Conservation (phyloP, 768 basidiomycete species). For the Lyophyllum atratum region DNA sequence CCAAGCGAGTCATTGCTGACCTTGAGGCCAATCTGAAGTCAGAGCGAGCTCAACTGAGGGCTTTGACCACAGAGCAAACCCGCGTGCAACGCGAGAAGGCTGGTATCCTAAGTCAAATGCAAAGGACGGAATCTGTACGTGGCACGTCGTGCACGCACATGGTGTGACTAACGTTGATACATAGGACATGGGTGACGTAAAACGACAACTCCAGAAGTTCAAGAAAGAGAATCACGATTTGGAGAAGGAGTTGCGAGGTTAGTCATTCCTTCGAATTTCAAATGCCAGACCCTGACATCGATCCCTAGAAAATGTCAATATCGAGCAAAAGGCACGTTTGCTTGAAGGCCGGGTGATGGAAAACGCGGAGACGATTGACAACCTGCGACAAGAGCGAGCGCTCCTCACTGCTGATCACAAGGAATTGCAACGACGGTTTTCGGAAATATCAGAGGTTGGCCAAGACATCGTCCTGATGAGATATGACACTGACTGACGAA, state of each 20-base stretch:
- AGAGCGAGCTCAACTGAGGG: constrained; percentile 68
- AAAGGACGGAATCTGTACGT: constrained; percentile 70
- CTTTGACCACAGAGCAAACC: constrained; percentile 63
- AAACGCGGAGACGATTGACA: constrained; percentile 70
- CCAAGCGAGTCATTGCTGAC: constrained; percentile 63
- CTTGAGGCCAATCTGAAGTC: constrained; percentile 72
- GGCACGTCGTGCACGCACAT: not conserved
- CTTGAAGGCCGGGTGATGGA: constrained; percentile 69
- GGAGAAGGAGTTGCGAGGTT: constrained; percentile 74
- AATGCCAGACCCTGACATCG: constrained; percentile 1
- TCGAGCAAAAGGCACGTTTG: constrained; percentile 72
- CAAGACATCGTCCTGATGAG: not conserved
- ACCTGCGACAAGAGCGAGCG: constrained; percentile 76
- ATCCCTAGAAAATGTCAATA: constrained; percentile 56
- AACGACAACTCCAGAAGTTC: constrained; percentile 61
- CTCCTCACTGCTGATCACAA: constrained; percentile 71
- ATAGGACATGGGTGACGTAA: constrained; percentile 82
- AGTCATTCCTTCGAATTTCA: constrained; percentile 12
- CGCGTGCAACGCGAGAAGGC: constrained; percentile 66
- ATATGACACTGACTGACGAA: not conserved
- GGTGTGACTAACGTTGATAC: constrained; percentile 5
- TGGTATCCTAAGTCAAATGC: constrained; percentile 61
- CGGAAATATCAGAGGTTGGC: constrained; percentile 67
- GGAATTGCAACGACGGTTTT: constrained; percentile 66
- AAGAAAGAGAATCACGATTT: constrained; percentile 77